phyloP scores from a whole-genome alignment of 116 monocot genomes.

The Papilionanthe hybrid region DNA sequence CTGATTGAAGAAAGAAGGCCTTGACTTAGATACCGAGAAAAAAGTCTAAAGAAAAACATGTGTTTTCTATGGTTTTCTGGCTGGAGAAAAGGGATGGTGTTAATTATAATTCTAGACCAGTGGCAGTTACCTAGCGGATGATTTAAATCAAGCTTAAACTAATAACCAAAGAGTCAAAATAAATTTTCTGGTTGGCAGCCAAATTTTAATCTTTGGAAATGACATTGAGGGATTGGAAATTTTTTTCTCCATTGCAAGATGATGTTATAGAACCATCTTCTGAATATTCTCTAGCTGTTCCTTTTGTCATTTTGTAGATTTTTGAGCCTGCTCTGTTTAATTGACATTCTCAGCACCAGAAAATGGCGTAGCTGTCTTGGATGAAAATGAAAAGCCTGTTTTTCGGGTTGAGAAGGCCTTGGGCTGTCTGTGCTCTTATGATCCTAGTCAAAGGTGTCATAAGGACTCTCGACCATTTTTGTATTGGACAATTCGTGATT shows the following conservation, averaged over 20 bases:
- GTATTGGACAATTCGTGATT: conserved; percentile 95
- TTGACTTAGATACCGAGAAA: not conserved
- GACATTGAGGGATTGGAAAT: not conserved
- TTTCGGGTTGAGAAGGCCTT: conserved; percentile 35
- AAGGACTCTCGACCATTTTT: conserved; percentile 39
- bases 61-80: not conserved
- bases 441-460: conserved; percentile 33
- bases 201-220: not conserved
- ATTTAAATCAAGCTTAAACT: not conserved
- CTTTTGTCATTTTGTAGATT: not conserved
- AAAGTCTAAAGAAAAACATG: not conserved
- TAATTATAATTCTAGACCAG: not conserved
- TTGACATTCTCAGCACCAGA: conserved; percentile 56
- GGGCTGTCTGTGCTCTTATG: conserved; percentile 53
- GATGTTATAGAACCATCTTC: not conserved
- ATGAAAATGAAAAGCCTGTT: conserved; percentile 53
- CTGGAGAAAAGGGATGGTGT: not conserved
- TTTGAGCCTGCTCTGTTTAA: not conserved
- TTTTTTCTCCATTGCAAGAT: not conserved
- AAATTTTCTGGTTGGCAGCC: not conserved
- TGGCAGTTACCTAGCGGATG: not conserved
- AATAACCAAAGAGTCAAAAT: not conserved
- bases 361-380: conserved; percentile 38
- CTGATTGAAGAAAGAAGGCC: not conserved
- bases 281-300: not conserved